These are phyloP conservation scores for Diplodia corticola DNA, from an alignment of 2,329 filamentous ascomycete species.

Conservation along the genomic window DNA sequence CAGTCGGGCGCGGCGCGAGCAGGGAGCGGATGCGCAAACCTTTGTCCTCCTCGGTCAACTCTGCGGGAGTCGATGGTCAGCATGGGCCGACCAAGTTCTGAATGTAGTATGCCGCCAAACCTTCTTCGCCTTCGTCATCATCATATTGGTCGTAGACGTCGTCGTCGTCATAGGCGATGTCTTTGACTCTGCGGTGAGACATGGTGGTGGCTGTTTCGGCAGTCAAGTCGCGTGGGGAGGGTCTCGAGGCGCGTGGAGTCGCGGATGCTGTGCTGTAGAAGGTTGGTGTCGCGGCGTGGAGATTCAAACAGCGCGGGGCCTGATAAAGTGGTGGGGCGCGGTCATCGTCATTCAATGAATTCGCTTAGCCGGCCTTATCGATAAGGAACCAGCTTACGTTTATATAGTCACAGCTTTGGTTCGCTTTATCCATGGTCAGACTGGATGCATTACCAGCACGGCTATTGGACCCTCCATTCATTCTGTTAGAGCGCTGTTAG, in stretches of 20 bases:
- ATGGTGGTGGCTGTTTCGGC: not conserved
- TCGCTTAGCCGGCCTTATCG: conserved; percentile 7
- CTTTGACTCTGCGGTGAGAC: conserved; percentile 23
- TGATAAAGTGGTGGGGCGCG: not conserved
- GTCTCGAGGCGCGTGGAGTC: not conserved
- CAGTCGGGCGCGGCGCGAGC: not conserved
- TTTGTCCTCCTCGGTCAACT: conserved; percentile 43
- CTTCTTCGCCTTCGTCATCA: conserved; percentile 76
- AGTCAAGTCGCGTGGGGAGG: not conserved
- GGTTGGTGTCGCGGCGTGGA: not conserved
- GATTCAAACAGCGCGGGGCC: not conserved
- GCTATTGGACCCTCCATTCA: too few relatives aligned
- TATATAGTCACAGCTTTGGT: not conserved
- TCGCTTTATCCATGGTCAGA: not conserved
- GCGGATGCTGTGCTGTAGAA: not conserved
- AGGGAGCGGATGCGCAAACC: conserved; percentile 25
- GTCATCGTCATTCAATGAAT: conserved; percentile 1
- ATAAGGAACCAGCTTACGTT: not conserved
- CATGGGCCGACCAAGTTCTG: not conserved
- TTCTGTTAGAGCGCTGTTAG: too few relatives aligned
- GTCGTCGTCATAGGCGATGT: conserved; percentile 58
- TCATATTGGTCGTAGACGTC: conserved; percentile 80
- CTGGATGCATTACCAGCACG: not conserved
- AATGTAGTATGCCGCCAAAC: conserved; percentile 65
- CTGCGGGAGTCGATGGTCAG: conserved; percentile 23